Evolutionary conservation across 1,284 basidiomycete species (phyloP), one percentile per base, ranked within the genome.

Genomic region (Fomitopsis schrenkii): DNA sequence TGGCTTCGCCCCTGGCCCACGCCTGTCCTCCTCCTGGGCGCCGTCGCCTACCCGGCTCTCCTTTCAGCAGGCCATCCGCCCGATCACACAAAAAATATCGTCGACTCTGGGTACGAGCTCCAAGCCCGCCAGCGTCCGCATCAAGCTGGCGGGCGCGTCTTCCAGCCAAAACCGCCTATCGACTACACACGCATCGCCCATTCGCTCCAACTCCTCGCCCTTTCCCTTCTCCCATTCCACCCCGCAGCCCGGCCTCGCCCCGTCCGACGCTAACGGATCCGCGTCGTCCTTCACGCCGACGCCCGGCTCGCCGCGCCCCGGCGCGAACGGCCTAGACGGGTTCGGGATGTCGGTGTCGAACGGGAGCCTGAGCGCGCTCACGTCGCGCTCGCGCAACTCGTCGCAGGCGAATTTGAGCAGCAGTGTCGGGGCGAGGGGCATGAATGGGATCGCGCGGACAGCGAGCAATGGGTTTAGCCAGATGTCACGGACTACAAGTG

Each of bases 321-420:
- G 44, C 44, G 44, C 19, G 44, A 46, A 28, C 26, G 44, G 44
- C 19, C 65, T 67, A 33, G 70, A 70, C 62, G 71, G 68, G 57
- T 71, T 70, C 67, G 66, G 69, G 48, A 67, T 69, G 36, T 66
- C 70, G 45, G 67, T 70, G 44, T 69, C 72, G 7, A 72, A 72
- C 53, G 72, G 72, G 58, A 71, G 69, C 61, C 63, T 74, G 12
- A 69, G 72, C 57, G 73, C 73, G 28, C 67, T 76, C 19, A 70
- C 83, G 57, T 75, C 75, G 48, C 82, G 87, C 30, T 89, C 88
- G 64, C 77, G 85, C 64, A 90, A 88, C 64, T 79, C 79, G 7
- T 90, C 87, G 1, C 82, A 86, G 70, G 79, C 85, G 71, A 90
- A 82, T 68, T 69, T 90, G 35, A 54, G 35, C 52, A 26, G 36